Conservation (phyloP, 2,329 filamentous ascomycete genomes). For the Penicillium italicum region DNA sequence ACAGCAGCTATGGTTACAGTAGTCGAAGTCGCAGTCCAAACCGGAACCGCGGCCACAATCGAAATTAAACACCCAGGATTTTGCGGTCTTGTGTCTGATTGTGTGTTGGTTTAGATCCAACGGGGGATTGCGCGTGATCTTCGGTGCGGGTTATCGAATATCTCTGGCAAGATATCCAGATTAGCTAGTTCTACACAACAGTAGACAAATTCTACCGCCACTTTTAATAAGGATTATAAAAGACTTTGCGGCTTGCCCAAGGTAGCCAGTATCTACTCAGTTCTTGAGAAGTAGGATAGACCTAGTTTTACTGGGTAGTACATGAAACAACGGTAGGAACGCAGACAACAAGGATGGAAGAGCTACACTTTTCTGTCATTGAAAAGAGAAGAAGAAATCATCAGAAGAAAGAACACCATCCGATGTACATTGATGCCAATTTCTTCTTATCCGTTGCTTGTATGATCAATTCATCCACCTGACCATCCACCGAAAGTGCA, state of each 20-base stretch:
- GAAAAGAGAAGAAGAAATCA: background rate
- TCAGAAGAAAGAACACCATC: slow-evolving; percentile 73
- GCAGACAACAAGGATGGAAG: background rate
- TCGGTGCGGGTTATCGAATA: background rate
- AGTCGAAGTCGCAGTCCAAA: slow-evolving; percentile 50
- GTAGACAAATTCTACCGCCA: background rate
- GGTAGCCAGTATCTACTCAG: background rate
- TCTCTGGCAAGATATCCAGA: background rate
- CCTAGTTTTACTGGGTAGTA: background rate
- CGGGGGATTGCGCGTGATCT: background rate
- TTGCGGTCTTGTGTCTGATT: background rate
- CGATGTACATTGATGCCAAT: slow-evolving; percentile 92
- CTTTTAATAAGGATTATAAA: background rate
- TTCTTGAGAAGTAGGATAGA: background rate
- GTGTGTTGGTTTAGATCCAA: background rate
- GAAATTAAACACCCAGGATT: slow-evolving; percentile 12
- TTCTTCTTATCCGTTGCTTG: slow-evolving; percentile 78
- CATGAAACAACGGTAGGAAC: background rate
- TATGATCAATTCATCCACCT: slow-evolving; percentile 91
- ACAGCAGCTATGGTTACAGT: slow-evolving; percentile 60
- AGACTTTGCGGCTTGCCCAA: too few relatives aligned
- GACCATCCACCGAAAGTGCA: slow-evolving; percentile 88
- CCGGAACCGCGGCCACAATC: slow-evolving; percentile 46
- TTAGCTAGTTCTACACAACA: background rate
- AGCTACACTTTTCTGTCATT: background rate